Conservation (phyloP, 768 basidiomycete species). For the Stropharia rugosoannulata region DNA sequence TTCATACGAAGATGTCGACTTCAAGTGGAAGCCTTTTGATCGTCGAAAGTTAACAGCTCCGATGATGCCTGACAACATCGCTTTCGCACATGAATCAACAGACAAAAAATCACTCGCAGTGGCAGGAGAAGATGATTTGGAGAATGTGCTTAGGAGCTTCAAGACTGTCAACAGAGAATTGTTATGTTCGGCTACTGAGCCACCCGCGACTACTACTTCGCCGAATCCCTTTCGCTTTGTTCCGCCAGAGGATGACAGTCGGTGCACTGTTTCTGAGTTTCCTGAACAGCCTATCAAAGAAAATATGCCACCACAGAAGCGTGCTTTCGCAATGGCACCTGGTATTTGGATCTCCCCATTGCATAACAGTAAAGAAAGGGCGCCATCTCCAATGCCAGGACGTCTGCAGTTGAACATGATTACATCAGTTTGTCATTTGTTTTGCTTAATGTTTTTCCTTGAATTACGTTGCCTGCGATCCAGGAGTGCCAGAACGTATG, state of each 20-base stretch:
- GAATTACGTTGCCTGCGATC: too few relatives aligned
- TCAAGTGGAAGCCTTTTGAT: constrained; percentile 56
- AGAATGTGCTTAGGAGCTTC: not conserved
- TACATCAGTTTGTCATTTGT: too few relatives aligned
- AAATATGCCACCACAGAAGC: not conserved
- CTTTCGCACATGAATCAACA: constrained; percentile 6
- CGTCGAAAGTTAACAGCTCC: constrained; percentile 22
- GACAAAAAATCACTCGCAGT: not conserved
- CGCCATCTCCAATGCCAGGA: not conserved
- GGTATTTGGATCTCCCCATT: constrained; percentile 38
- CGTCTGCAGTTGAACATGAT: not conserved
- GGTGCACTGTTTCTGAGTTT: not conserved
- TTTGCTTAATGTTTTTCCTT: too few relatives aligned
- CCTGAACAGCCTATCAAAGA: not conserved
- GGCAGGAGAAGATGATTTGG: not conserved
- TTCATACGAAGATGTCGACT: constrained; percentile 44
- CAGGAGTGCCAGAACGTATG: too few relatives aligned
- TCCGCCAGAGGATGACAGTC: constrained; percentile 7
- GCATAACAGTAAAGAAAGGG: constrained; percentile 8
- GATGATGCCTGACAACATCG: constrained; percentile 11
- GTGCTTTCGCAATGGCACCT: constrained; percentile 33
- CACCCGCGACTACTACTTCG: constrained; percentile 2
- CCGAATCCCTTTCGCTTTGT: constrained; percentile 28
- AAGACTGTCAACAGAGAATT: not conserved
- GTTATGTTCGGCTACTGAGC: not conserved